These are phyloP conservation scores for Elongisporangium anandrum DNA, from an alignment of 352 stramenopile species.

Conservation along the genomic window DNA sequence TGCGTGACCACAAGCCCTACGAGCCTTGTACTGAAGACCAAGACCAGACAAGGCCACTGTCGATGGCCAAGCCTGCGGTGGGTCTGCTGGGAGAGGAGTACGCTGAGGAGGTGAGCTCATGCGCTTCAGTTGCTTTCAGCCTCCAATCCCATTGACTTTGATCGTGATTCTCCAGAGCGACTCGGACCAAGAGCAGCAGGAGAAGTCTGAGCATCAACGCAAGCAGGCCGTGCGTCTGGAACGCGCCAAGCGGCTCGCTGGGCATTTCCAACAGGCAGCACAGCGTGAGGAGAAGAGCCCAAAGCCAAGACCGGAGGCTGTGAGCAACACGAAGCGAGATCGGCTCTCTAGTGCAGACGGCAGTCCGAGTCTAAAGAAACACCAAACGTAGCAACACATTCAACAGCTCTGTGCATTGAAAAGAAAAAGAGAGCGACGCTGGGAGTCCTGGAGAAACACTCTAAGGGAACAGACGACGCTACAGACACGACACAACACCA, in stretches of 20 bases:
- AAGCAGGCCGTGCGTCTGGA: slow-evolving; percentile 15
- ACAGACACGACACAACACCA: neutral
- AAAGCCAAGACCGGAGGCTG: neutral
- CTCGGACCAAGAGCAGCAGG: slow-evolving; percentile 1
- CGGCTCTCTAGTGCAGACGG: too few relatives aligned
- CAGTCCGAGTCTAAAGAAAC: neutral
- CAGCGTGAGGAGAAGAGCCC: neutral
- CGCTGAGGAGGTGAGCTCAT: slow-evolving; percentile 19
- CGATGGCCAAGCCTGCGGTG: neutral
- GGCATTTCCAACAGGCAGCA: slow-evolving; percentile 10
- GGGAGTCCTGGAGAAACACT: slow-evolving; percentile 1
- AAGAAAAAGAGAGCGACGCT: neutral
- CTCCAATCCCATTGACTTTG: neutral
- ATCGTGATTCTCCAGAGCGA: slow-evolving; percentile 16
- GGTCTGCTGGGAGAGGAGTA: slow-evolving; percentile 42
- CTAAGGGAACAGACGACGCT: slow-evolving; percentile 69
- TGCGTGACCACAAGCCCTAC: slow-evolving; percentile 32
- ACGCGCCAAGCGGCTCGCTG: slow-evolving; percentile 13
- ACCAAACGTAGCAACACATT: neutral
- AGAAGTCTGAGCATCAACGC: neutral
- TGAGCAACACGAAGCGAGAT: too few relatives aligned
- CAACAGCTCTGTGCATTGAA: neutral
- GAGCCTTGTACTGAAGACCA: neutral
- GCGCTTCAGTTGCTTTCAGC: neutral
- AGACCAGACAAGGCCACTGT: neutral